These are phyloP conservation scores for Mortierella alpina DNA, from an alignment of 192 early-diverging fungal genomes.

Conservation along the genomic window DNA sequence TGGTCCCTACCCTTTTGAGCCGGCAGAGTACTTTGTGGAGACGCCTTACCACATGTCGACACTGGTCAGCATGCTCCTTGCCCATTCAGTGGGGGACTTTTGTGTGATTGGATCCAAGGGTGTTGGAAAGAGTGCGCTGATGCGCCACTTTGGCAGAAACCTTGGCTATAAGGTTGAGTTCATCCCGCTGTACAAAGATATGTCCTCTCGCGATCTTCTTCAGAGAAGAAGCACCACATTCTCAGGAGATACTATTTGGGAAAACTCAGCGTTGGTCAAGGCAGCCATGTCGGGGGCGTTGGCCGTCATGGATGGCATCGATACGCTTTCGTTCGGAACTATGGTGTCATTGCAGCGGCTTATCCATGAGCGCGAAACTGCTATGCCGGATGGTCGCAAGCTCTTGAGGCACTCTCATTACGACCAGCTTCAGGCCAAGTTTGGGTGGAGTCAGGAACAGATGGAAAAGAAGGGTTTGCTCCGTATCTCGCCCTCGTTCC, in stretches of 20 bases:
- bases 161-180: constrained; percentile 71
- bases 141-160: constrained; percentile 67
- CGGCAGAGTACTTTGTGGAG: constrained; percentile 67
- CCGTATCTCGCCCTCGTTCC: constrained; percentile 77
- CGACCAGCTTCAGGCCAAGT: constrained; percentile 59
- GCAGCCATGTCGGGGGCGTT: constrained; percentile 78
- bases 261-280: constrained; percentile 75
- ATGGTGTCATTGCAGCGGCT: constrained; percentile 74
- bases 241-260: constrained; percentile 81
- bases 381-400: constrained; percentile 74
- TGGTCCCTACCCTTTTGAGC: constrained; percentile 57
- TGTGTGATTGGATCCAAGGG: constrained; percentile 80
- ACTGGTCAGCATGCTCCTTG: constrained; percentile 64
- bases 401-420: constrained; percentile 67
- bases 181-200: constrained; percentile 81
- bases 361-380: constrained; percentile 73
- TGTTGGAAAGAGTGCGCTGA: constrained; percentile 76
- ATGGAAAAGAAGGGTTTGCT: constrained; percentile 62
- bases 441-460: constrained; percentile 60
- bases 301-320: constrained; percentile 80
- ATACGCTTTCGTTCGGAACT: constrained; percentile 77
- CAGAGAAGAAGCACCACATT: constrained; percentile 78
- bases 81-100: constrained; percentile 72
- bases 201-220: constrained; percentile 82
- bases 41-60: constrained; percentile 65